Conservation (phyloP, 2,329 filamentous ascomycete species). For the Aspergillus thermomutatus region DNA sequence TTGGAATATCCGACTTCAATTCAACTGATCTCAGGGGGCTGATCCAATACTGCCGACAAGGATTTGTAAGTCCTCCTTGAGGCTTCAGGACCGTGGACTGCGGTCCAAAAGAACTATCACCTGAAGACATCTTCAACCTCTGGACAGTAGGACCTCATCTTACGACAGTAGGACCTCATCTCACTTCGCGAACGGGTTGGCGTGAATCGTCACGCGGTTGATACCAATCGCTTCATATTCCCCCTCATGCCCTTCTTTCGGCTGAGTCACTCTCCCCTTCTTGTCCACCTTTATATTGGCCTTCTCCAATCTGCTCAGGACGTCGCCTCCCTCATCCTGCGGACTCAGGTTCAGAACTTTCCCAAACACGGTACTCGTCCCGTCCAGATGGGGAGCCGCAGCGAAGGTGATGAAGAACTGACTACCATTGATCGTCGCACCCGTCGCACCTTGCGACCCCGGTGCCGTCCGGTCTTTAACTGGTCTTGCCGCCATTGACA, state of each 20-base stretch:
- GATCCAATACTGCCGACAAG: not conserved
- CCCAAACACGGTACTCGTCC: conserved; percentile 65
- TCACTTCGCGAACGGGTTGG: conserved; percentile 62
- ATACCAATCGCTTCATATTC: conserved; percentile 53
- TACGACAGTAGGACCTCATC: conserved; percentile 22
- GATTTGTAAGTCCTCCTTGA: not conserved
- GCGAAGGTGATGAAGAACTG: conserved; percentile 65
- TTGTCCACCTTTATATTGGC: conserved; percentile 61
- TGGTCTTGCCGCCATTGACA: conserved; percentile 58
- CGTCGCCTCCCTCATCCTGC: conserved; percentile 45
- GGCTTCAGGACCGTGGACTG: not conserved
- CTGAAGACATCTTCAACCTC: not conserved
- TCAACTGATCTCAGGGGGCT: not conserved
- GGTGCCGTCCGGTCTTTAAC: conserved; percentile 45
- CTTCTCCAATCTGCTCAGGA: conserved; percentile 52
- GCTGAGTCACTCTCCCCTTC: conserved; percentile 55
- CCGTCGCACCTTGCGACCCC: conserved; percentile 41
- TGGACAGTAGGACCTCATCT: conserved; percentile 14
- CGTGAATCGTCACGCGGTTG: conserved; percentile 58
- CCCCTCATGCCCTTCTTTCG: conserved; percentile 36
- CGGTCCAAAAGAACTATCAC: not conserved
- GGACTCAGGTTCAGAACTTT: conserved; percentile 49
- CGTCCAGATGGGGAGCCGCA: conserved; percentile 61
- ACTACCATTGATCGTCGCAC: conserved; percentile 49
- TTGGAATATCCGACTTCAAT: not conserved